phyloP scores from a whole-genome alignment of 768 basidiomycete genomes.

The Suillus paluster region DNA sequence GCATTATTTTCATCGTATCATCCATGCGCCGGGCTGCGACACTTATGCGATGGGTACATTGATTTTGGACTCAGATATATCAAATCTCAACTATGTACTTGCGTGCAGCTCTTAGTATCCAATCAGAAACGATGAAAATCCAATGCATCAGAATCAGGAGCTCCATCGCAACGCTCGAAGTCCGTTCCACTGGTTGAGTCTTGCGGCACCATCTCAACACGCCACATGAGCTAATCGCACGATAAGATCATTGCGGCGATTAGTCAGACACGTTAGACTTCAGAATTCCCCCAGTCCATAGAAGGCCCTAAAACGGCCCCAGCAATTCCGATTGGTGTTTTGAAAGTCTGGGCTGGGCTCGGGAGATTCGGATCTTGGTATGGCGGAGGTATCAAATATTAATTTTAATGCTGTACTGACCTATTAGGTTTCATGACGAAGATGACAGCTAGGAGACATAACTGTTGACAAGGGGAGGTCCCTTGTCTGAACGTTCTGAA shows the following conservation, averaged over 20 bases:
- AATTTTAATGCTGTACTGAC: neutral
- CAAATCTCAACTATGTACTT: neutral
- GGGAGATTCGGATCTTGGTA: constrained; percentile 1
- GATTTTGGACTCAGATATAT: constrained; percentile 1
- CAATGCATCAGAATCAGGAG: neutral
- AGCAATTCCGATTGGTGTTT: neutral
- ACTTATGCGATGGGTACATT: neutral
- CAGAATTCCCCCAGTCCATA: too few species aligned
- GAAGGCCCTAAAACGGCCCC: too few species aligned
- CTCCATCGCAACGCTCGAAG: constrained; percentile 1
- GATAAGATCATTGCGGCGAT: neutral
- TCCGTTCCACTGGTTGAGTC: neutral
- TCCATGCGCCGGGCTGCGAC: neutral
- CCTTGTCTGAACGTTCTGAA: neutral
- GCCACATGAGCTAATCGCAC: neutral
- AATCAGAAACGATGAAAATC: neutral
- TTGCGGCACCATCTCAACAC: neutral
- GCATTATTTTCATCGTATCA: neutral
- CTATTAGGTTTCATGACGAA: neutral
- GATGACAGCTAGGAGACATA: constrained; percentile 10
- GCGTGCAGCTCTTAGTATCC: neutral
- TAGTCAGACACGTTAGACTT: neutral
- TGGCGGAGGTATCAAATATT: constrained; percentile 2
- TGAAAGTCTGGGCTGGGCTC: neutral
- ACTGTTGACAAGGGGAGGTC: constrained; percentile 5